phyloP scores from a whole-genome alignment of 2,329 filamentous ascomycete species.

The Diaporthe batatas region DNA sequence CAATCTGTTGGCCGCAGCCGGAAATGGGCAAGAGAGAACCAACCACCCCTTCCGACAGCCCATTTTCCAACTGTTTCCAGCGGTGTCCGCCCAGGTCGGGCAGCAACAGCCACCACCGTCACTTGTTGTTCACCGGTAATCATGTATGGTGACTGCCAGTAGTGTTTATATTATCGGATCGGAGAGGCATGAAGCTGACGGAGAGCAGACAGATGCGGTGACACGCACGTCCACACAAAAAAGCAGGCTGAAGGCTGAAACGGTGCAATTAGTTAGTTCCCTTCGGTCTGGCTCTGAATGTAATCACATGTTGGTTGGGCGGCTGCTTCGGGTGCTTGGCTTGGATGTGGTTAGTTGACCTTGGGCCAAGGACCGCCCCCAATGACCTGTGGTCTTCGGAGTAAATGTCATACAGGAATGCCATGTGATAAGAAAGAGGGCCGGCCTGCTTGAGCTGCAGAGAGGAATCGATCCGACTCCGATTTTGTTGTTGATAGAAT shows the following conservation, averaged over 20 bases:
- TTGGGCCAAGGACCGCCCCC: background rate
- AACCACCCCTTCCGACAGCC: too few species aligned
- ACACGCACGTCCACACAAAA: background rate
- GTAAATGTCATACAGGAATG: background rate
- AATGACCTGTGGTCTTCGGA: background rate
- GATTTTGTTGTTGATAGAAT: background rate
- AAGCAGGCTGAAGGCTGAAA: too few species aligned
- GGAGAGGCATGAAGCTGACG: background rate
- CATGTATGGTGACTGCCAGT: background rate
- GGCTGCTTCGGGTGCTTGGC: constrained; percentile 2
- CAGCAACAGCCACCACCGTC: constrained; percentile 4
- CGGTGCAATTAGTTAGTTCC: background rate
- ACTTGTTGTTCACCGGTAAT: background rate
- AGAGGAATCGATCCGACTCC: background rate
- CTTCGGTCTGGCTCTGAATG: background rate
- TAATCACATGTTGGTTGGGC: constrained; percentile 9
- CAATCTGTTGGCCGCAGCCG: background rate
- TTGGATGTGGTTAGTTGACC: background rate
- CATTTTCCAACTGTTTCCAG: background rate
- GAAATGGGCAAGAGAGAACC: too few species aligned
- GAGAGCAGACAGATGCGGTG: background rate
- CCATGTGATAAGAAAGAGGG: constrained; percentile 14
- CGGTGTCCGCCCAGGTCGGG: background rate
- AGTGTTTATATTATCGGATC: background rate
- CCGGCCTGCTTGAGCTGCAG: background rate